Percentiles rank a stretch among this genome's conserved stretches.
Evolutionary conservation across 768 basidiomycete genomes (phyloP).

Genomic region (Auricularia cornea): DNA sequence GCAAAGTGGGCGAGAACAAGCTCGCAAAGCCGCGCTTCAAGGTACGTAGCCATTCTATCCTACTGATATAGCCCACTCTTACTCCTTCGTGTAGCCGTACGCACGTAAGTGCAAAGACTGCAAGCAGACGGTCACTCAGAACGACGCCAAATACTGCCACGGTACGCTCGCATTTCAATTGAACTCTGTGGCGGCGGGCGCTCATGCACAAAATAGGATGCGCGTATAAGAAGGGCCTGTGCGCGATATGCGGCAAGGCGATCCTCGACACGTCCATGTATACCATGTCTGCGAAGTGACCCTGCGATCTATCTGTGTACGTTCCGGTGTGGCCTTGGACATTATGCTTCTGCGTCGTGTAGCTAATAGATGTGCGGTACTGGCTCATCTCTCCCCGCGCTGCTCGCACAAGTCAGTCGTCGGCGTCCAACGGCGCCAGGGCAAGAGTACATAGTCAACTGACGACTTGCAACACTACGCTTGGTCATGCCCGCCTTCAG

Average conservation of each 20-base stretch:
- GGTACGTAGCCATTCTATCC: slow-evolving; percentile 2
- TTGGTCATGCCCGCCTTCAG: too few relatives aligned
- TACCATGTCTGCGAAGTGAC: slow-evolving; percentile 75
- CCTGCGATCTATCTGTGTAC: neutral
- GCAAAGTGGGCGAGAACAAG: slow-evolving; percentile 82
- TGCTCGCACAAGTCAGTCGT: too few relatives aligned
- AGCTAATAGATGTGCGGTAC: neutral
- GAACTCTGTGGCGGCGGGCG: too few relatives aligned
- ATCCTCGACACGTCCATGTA: slow-evolving; percentile 80
- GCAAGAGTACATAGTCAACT: too few relatives aligned
- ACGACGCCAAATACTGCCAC: slow-evolving; percentile 84
- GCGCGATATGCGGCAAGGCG: slow-evolving; percentile 81
- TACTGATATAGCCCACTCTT: neutral
- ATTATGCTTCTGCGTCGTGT: neutral
- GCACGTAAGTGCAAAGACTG: slow-evolving; percentile 83
- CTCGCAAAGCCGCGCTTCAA: slow-evolving; percentile 26
- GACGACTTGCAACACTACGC: too few relatives aligned
- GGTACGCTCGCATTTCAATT: slow-evolving; percentile 35
- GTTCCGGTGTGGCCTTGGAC: neutral
- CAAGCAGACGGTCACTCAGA: slow-evolving; percentile 76
- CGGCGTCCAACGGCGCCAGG: too few relatives aligned
- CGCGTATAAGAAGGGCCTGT: slow-evolving; percentile 80
- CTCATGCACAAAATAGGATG: too few relatives aligned
- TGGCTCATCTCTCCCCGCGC: too few relatives aligned
- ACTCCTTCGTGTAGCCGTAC: slow-evolving; percentile 50